A percentile compares a stretch with the other conserved stretches of the same genome.
Evolutionary conservation across 1,284 basidiomycete species (phyloP).

Genomic region (Inonotus obliquus): DNA sequence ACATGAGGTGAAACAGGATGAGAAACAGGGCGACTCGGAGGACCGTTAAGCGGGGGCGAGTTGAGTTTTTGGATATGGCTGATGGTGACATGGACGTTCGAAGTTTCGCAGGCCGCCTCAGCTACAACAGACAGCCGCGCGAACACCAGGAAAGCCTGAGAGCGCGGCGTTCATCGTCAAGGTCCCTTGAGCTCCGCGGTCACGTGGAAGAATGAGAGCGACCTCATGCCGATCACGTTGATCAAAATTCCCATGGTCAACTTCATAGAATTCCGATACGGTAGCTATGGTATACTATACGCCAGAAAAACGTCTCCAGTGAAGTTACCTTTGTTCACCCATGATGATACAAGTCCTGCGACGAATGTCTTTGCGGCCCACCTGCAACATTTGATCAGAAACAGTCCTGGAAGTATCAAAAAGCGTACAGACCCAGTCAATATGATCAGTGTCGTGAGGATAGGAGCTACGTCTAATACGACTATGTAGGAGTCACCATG

Average conservation of each 20-base stretch:
- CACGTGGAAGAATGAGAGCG: no score
- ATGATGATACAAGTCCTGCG: conserved; percentile 53
- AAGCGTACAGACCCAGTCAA: conserved; percentile 43
- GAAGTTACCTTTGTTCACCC: conserved; percentile 50
- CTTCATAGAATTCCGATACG: no score
- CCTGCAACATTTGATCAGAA: not conserved
- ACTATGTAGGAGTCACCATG: conserved; percentile 43
- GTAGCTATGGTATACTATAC: conserved; percentile 64
- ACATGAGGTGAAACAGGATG: not conserved
- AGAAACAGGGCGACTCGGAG: not conserved
- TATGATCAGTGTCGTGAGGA: conserved; percentile 75
- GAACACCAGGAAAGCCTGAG: no score
- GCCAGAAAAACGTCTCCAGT: conserved; percentile 62
- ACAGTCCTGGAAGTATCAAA: not conserved
- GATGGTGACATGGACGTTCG: no score
- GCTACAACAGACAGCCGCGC: no score
- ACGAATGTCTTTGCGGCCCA: conserved; percentile 71
- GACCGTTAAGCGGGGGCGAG: not conserved
- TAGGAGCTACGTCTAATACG: conserved; percentile 68
- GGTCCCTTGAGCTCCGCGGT: no score
- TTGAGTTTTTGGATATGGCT: not conserved
- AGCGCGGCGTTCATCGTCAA: no score
- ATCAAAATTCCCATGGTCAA: no score
- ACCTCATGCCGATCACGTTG: not conserved
- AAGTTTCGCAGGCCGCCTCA: no score